These are phyloP conservation scores for Ceratonia siliqua DNA, from an alignment of 306 rosid species.

Conservation along the genomic window DNA sequence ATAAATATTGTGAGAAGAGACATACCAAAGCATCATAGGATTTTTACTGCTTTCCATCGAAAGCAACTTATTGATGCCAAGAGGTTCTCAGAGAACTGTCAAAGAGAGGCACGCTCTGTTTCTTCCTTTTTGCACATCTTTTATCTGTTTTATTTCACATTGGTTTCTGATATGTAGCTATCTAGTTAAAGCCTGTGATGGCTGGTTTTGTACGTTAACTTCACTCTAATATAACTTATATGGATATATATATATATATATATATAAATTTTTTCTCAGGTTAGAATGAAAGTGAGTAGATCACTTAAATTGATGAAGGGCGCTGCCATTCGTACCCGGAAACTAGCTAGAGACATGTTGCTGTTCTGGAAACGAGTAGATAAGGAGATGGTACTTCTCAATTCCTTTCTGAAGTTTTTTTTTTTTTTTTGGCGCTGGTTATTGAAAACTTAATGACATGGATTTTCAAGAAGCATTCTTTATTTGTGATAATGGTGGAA, in stretches of 20 bases:
- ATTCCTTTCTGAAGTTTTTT: slow-evolving; percentile 25
- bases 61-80: slow-evolving; percentile 92
- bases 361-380: slow-evolving; percentile 94
- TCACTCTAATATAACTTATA: slow-evolving; percentile 27
- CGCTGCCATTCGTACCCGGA: slow-evolving; percentile 86
- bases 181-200: slow-evolving; percentile 26
- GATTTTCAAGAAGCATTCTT: slow-evolving; percentile 25
- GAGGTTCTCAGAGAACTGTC: slow-evolving; percentile 91
- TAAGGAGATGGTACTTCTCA: slow-evolving; percentile 80
- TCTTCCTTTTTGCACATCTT: slow-evolving; percentile 11
- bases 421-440: slow-evolving; percentile 18
- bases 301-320: slow-evolving; percentile 78
- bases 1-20: slow-evolving; percentile 86
- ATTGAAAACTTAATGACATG: slow-evolving; percentile 20
- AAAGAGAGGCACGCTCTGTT: slow-evolving; percentile 81
- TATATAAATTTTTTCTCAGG: slow-evolving; percentile 68
- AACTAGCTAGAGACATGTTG: slow-evolving; percentile 88
- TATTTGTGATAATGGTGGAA: slow-evolving; percentile 8
- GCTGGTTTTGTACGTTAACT: slow-evolving; percentile 8
- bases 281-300: slow-evolving; percentile 82
- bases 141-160: slow-evolving; percentile 3
- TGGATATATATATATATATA: too few relatives aligned
- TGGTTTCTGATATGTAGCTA: slow-evolving; percentile 24
- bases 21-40: slow-evolving; percentile 82
- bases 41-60: slow-evolving; percentile 70